These are phyloP conservation scores for Aphanomyces invadans DNA, from an alignment of 352 stramenopile genomes.

Conservation along the genomic window DNA sequence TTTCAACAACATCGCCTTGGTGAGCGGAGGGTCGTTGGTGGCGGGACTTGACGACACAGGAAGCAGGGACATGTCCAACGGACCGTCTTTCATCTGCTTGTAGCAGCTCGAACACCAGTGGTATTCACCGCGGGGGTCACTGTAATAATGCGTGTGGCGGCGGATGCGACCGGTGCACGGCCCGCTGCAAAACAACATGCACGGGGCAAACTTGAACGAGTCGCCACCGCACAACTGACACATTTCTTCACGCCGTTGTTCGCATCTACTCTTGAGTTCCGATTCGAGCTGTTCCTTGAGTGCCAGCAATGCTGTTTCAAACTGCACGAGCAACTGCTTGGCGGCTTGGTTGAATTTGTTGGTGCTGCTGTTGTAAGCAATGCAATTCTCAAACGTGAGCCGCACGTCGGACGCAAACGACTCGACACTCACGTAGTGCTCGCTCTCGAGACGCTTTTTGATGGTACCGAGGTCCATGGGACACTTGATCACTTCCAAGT, in stretches of 20 bases:
- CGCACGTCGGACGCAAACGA: conserved; percentile 82
- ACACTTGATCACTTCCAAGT: conserved; percentile 91
- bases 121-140: conserved; percentile 69
- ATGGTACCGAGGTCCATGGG: conserved; percentile 99
- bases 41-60: conserved; percentile 32
- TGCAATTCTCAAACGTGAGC: conserved; percentile 85
- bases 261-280: conserved; percentile 77
- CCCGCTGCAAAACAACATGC: conserved; percentile 84
- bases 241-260: conserved; percentile 79
- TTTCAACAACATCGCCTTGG: conserved; percentile 92
- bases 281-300: conserved; percentile 77
- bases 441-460: conserved; percentile 92
- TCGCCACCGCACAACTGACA: conserved; percentile 83
- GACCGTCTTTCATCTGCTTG: conserved; percentile 86
- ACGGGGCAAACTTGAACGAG: conserved; percentile 86
- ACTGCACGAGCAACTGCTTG: conserved; percentile 69
- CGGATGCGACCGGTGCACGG: conserved; percentile 76
- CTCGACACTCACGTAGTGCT: conserved; percentile 89
- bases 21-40: conserved; percentile 63
- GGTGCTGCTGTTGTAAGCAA: conserved; percentile 84
- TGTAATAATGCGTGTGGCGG: conserved; percentile 83
- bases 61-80: conserved; percentile 86
- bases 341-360: conserved; percentile 85
- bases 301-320: conserved; percentile 55
- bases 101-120: conserved; percentile 85